Evolutionary conservation across 2,329 filamentous ascomycete species (phyloP), one percentile per base, ranked within the genome.

Genomic region (Cladosporium sp.): DNA sequence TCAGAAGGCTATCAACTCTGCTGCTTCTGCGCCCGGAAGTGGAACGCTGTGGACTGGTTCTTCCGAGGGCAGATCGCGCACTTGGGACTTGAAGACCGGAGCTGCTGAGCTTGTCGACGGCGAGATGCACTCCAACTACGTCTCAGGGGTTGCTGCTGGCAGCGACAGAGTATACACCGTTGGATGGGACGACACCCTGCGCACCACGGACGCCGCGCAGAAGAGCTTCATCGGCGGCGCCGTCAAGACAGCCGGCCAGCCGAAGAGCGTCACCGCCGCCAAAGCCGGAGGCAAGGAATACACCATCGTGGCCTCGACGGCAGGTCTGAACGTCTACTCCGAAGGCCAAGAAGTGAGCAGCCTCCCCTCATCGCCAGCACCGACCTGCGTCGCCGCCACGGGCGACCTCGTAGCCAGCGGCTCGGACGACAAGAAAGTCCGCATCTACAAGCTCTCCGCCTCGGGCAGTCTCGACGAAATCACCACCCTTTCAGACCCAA

Each of bases 141-240:
- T 97, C 45, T 82, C 84, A 3, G 87, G 88, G 44, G 85, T 99
- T 56, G 75, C 85, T 2, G 73, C 82, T 1, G 65, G 72, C 47
- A 65, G 66, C 3, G 67, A 68, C 51, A 64, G 83, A 57, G 81
- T 89, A n/a, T 91, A 88, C 72, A 92, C 85, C 63, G 87, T 92
- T 47, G 91, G 85, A 56, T 99, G 92, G 93, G 93, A 99, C 65
- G 93, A 99, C 68, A 89, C 85, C 1, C 76, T 97, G 30, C 85
- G 90, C 55, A 85, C 81, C 38, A 78, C 95, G 30, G 90, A 95
- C 57, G 78, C 86, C 52, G 78, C 83, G 1, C 82, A 85, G 47
- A 85, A 83, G 62, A 88, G 84, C 0, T 96, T 95, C 67, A 78
- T 84, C 5, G 89, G 87, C 50, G 77, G 78, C 43, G 75, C 82